phyloP scores from a whole-genome alignment of 257 asterid species.

The Solanum phureja region DNA sequence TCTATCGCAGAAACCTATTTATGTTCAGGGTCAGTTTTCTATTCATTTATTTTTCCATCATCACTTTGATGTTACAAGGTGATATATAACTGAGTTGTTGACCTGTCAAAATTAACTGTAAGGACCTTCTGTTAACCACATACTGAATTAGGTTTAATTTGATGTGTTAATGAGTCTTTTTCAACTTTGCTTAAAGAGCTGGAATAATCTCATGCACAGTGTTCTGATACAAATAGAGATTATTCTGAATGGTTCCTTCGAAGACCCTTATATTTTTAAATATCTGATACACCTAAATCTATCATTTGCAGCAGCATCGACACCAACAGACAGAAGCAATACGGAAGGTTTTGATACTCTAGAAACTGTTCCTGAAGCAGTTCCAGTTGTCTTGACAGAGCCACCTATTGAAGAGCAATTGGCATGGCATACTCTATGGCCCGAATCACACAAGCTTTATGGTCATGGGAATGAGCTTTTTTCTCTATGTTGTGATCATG shows the following conservation, averaged over 20 bases:
- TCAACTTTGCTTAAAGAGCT: not conserved
- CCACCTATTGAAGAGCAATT: constrained; percentile 95
- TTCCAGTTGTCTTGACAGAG: constrained; percentile 82
- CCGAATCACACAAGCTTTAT: constrained; percentile 91
- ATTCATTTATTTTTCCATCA: not conserved
- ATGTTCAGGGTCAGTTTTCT: constrained; percentile 53
- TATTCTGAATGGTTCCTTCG: not conserved
- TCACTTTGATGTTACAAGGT: not conserved
- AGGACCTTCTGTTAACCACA: not conserved
- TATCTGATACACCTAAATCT: not conserved
- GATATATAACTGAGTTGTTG: not conserved
- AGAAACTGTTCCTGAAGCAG: constrained; percentile 93
- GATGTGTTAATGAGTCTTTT: not conserved
- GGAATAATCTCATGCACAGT: not conserved
- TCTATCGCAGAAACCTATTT: constrained; percentile 93
- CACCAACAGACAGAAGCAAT: constrained; percentile 31
- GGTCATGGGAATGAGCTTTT: constrained; percentile 95
- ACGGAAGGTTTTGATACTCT: constrained; percentile 63
- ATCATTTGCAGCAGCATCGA: constrained; percentile 38
- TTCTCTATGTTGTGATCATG: constrained; percentile 69
- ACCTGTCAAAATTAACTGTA: not conserved
- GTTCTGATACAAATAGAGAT: not conserved
- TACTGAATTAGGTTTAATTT: not conserved
- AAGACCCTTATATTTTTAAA: not conserved
- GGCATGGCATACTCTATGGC: constrained; percentile 91